phyloP scores from a whole-genome alignment of 352 stramenopile genomes.

The Globisporangium solare region DNA sequence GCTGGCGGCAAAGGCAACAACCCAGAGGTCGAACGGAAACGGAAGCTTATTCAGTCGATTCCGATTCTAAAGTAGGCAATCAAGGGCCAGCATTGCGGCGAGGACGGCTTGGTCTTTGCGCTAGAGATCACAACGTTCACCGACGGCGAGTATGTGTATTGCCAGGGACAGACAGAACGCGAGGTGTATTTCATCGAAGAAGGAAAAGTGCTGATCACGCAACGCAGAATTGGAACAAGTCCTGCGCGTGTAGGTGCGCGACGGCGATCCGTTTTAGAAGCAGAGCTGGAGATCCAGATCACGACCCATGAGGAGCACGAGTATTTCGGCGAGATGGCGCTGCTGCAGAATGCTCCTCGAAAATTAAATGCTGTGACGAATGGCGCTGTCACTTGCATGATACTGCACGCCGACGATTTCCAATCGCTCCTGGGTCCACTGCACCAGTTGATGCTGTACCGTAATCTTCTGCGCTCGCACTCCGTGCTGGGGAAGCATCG shows the following conservation, averaged over 20 bases:
- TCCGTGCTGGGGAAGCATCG: conserved; percentile 56
- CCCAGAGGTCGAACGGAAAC: conserved; percentile 36
- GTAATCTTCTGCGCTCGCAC: conserved; percentile 45
- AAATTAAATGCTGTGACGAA: conserved; percentile 50
- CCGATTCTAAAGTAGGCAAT: conserved; percentile 47
- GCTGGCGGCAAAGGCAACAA: not conserved
- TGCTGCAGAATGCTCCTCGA: conserved; percentile 28
- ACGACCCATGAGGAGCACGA: conserved; percentile 44
- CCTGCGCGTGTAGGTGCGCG: conserved; percentile 15
- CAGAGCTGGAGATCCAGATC: conserved; percentile 52
- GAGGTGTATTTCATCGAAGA: conserved; percentile 71
- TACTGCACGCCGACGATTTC: conserved; percentile 36
- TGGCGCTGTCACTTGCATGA: conserved; percentile 45
- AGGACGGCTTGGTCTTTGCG: conserved; percentile 35
- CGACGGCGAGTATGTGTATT: conserved; percentile 65
- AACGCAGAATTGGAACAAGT: conserved; percentile 21
- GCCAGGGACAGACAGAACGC: conserved; percentile 47
- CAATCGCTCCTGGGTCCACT: conserved; percentile 37
- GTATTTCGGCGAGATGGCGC: conserved; percentile 66
- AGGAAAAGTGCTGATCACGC: conserved; percentile 65
- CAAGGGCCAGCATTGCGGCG: conserved; percentile 36
- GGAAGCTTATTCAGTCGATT: conserved; percentile 34
- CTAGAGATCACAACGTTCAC: conserved; percentile 29
- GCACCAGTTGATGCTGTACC: conserved; percentile 55
- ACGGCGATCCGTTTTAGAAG: conserved; percentile 36